Conservation (phyloP, 1,284 basidiomycete species). For the Ceratobasidium papillatum region DNA sequence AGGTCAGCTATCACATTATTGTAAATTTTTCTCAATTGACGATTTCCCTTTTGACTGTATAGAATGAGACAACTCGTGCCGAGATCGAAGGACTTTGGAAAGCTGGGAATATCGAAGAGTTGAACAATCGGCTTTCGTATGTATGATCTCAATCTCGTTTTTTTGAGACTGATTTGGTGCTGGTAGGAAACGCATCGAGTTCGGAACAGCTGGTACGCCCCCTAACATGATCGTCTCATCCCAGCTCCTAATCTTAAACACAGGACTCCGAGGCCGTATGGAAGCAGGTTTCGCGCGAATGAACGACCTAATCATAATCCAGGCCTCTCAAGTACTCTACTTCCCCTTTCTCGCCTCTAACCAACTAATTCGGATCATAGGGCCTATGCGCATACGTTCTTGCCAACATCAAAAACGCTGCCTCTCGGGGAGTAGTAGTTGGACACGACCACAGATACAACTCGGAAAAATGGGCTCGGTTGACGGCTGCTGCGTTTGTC, state of each 20-base stretch:
- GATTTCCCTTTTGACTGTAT: not conserved
- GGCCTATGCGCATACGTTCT: slow-evolving; percentile 78
- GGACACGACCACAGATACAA: slow-evolving; percentile 84
- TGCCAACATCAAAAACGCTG: slow-evolving; percentile 61
- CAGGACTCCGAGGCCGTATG: slow-evolving; percentile 82
- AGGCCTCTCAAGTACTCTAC: slow-evolving; percentile 73
- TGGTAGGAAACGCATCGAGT: slow-evolving; percentile 73
- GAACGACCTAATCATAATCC: slow-evolving; percentile 85
- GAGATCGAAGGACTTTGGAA: slow-evolving; percentile 66
- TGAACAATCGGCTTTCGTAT: slow-evolving; percentile 68
- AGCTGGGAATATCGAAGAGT: slow-evolving; percentile 57
- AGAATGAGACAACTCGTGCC: slow-evolving; percentile 54
- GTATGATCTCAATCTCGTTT: slow-evolving; percentile 27
- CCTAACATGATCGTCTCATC: not conserved
- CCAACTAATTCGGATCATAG: slow-evolving; percentile 52
- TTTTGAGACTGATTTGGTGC: not conserved
- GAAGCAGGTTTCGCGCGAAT: slow-evolving; percentile 85
- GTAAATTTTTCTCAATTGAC: not conserved
- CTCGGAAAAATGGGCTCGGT: slow-evolving; percentile 75
- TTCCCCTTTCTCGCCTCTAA: not conserved
- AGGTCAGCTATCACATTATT: too few relatives aligned
- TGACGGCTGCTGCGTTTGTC: slow-evolving; percentile 76
- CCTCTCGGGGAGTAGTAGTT: slow-evolving; percentile 73
- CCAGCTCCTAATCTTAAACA: slow-evolving; percentile 6
- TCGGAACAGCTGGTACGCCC: slow-evolving; percentile 80